These are phyloP conservation scores for Aspergillus sp. DNA, from an alignment of 2,329 filamentous ascomycete species.

Conservation along the genomic window DNA sequence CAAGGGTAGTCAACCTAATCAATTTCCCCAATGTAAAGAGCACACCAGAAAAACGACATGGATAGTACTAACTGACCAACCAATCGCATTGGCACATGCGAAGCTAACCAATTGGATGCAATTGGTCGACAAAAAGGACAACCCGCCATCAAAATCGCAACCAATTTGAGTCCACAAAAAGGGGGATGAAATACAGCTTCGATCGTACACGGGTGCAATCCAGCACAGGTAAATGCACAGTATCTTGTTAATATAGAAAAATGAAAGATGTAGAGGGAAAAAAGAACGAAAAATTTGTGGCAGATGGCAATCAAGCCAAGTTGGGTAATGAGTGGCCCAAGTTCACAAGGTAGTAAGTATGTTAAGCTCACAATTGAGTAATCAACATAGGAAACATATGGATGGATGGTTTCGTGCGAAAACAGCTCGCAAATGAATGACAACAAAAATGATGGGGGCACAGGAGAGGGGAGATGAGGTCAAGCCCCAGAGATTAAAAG, in stretches of 20 bases:
- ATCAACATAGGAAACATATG: constrained; percentile 27
- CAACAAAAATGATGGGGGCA: constrained; percentile 14
- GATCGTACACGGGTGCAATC: not conserved
- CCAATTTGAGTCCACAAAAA: not conserved
- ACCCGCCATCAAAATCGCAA: not conserved
- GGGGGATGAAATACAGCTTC: constrained; percentile 16
- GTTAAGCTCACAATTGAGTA: constrained; percentile 17
- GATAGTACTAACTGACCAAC: not conserved
- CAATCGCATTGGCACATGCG: not conserved
- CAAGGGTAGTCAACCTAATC: constrained; percentile 9
- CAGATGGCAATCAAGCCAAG: constrained; percentile 12
- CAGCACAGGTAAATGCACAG: not conserved
- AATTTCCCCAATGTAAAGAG: constrained; percentile 11
- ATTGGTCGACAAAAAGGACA: too few species aligned
- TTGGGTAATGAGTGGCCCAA: constrained; percentile 21
- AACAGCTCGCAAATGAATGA: constrained; percentile 21
- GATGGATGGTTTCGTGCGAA: constrained; percentile 20
- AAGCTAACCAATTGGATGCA: too few species aligned
- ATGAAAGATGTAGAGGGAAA: constrained; percentile 8
- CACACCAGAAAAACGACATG: not conserved
- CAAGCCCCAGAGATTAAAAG: constrained; percentile 15
- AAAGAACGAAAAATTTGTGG: not conserved
- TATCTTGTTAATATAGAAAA: not conserved
- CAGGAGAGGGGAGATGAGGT: constrained; percentile 17
- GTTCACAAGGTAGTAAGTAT: constrained; percentile 7